phyloP scores from a whole-genome alignment of 768 basidiomycete species.

The Exsudoporus frostii region DNA sequence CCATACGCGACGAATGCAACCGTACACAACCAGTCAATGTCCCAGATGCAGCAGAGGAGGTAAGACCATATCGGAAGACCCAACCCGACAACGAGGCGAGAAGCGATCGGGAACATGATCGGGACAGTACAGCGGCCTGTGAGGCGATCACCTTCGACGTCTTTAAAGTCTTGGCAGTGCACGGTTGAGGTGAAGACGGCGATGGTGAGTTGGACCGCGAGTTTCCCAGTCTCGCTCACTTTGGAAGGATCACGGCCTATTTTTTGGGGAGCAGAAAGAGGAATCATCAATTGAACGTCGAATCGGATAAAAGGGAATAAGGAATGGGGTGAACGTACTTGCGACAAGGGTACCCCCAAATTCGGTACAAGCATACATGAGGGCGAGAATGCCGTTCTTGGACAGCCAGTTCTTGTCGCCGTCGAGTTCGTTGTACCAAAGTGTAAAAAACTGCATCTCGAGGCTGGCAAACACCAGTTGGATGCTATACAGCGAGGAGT shows the following conservation, averaged over 20 bases:
- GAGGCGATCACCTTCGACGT: slow-evolving; percentile 41
- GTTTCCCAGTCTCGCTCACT: slow-evolving; percentile 27
- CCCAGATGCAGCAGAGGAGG: slow-evolving; percentile 35
- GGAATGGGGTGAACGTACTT: slow-evolving; percentile 20
- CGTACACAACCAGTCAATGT: slow-evolving; percentile 26
- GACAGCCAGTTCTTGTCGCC: slow-evolving; percentile 38
- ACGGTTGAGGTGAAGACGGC: slow-evolving; percentile 44
- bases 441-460: slow-evolving; percentile 31
- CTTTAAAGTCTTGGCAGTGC: slow-evolving; percentile 49
- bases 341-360: slow-evolving; percentile 38
- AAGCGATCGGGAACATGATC: slow-evolving; percentile 39
- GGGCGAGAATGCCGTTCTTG: slow-evolving; percentile 38
- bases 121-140: slow-evolving; percentile 42
- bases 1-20: slow-evolving; percentile 32
- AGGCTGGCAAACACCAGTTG: slow-evolving; percentile 34
- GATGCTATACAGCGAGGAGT: slow-evolving; percentile 33
- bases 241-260: slow-evolving; percentile 22
- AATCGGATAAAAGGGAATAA: not conserved
- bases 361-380: slow-evolving; percentile 37
- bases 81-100: slow-evolving; percentile 33
- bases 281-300: not conserved
- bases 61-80: slow-evolving; percentile 39
- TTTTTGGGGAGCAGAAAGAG: not conserved
- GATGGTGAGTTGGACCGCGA: slow-evolving; percentile 36
- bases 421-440: slow-evolving; percentile 39